Conservation (phyloP, 371 early-diverging fungal genomes). For the Basidiobolus meristosporus region DNA sequence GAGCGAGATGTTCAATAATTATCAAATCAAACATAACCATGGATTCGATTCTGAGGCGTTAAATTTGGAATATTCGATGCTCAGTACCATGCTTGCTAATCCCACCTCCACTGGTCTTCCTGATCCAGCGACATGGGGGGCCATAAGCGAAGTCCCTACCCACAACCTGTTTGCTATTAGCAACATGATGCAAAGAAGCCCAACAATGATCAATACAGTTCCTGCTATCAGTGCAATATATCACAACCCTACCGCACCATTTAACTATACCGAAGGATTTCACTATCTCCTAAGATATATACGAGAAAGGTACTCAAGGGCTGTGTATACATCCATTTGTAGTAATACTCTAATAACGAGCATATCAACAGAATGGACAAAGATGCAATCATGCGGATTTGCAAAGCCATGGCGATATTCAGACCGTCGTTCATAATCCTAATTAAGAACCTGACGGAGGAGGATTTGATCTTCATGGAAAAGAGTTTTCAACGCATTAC, state of each 20-base stretch:
- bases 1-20: too few species aligned
- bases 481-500: slow-evolving; percentile 79
- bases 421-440: slow-evolving; percentile 77
- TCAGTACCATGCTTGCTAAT: slow-evolving; percentile 53
- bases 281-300: slow-evolving; percentile 64
- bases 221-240: slow-evolving; percentile 19
- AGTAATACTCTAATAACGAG: not conserved
- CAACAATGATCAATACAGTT: not conserved
- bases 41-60: slow-evolving; percentile 69
- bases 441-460: slow-evolving; percentile 76
- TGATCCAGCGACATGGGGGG: not conserved
- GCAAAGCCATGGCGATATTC: slow-evolving; percentile 68
- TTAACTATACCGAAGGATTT: slow-evolving; percentile 75
- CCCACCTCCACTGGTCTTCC: not conserved
- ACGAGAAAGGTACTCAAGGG: slow-evolving; percentile 42
- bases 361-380: slow-evolving; percentile 46
- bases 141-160: not conserved
- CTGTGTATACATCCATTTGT: not conserved
- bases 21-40: too few species aligned
- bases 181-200: not conserved
- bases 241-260: slow-evolving; percentile 58
- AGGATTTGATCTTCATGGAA: slow-evolving; percentile 84
- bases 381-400: slow-evolving; percentile 66
- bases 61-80: slow-evolving; percentile 71
- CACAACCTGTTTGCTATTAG: not conserved